These are phyloP conservation scores for Trichosporon asahii DNA, from an alignment of 1,284 basidiomycete species.

Conservation along the genomic window DNA sequence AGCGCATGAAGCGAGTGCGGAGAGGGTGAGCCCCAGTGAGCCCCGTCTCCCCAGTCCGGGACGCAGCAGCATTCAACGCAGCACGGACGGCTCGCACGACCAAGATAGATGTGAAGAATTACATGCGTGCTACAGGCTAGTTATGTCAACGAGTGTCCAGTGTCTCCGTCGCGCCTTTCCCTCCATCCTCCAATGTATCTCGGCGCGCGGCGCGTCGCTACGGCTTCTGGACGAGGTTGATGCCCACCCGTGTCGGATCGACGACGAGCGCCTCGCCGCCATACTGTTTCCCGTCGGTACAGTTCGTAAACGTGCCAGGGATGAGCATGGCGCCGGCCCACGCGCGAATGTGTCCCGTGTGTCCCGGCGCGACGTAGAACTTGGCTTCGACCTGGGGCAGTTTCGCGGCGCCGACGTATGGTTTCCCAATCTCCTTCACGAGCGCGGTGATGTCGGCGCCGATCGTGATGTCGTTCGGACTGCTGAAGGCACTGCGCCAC, in stretches of 20 bases:
- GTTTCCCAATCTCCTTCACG: not conserved
- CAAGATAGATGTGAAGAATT: too few species aligned
- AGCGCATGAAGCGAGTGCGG: too few species aligned
- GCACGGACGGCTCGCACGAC: too few species aligned
- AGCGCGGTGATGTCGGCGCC: not conserved
- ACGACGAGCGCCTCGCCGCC: not conserved
- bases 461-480: not conserved
- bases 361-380: constrained; percentile 1
- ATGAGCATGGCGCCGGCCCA: constrained; percentile 4
- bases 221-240: not conserved
- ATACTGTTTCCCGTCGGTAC: not conserved
- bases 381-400: not conserved
- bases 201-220: not conserved
- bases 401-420: not conserved
- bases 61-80: too few species aligned
- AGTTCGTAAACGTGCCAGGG: not conserved
- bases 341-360: not conserved
- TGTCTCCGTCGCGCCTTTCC: too few species aligned
- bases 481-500: not conserved
- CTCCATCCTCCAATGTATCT: too few species aligned
- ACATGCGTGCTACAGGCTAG: not conserved
- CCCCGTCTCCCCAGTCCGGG: too few species aligned
- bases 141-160: not conserved
- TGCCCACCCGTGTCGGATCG: not conserved
- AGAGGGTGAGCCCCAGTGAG: too few species aligned